phyloP scores from a whole-genome alignment of 2,329 filamentous ascomycete species.

The Fusarium albosuccineum region DNA sequence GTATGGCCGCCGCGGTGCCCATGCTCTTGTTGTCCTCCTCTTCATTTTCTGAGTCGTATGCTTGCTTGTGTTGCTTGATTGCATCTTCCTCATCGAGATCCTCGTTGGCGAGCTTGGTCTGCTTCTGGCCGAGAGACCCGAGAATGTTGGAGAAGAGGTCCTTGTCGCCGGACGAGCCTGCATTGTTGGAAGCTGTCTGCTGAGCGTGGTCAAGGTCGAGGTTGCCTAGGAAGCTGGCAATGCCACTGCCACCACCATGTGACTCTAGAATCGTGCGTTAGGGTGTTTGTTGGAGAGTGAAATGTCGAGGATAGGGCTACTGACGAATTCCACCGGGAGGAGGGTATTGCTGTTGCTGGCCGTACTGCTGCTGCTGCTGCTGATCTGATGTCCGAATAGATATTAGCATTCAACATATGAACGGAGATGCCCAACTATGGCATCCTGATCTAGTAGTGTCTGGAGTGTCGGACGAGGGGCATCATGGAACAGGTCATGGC shows the following conservation, averaged over 20 bases:
- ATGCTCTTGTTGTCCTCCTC: conserved; percentile 64
- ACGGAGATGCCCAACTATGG: not conserved
- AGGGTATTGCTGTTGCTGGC: conserved; percentile 40
- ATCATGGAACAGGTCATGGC: conserved; percentile 37
- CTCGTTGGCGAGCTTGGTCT: conserved; percentile 61
- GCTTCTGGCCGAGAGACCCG: conserved; percentile 62
- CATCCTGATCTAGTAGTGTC: not conserved
- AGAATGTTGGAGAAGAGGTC: conserved; percentile 65
- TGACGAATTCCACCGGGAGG: conserved; percentile 45
- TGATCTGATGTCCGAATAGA: conserved; percentile 14
- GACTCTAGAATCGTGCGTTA: conserved; percentile 46
- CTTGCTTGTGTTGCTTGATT: conserved; percentile 79
- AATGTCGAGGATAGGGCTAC: conserved; percentile 27
- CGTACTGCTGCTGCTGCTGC: conserved; percentile 15
- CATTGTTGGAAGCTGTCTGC: conserved; percentile 61
- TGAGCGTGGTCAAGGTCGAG: conserved; percentile 64
- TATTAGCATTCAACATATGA: conserved; percentile 14
- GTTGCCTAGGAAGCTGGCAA: conserved; percentile 58
- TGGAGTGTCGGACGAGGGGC: conserved; percentile 18
- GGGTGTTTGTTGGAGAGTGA: not conserved
- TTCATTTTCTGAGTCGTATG: conserved; percentile 70
- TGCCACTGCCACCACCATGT: conserved; percentile 51
- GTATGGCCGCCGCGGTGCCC: conserved; percentile 82
- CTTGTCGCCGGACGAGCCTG: conserved; percentile 60
- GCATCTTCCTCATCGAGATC: conserved; percentile 71